Conservation (phyloP, 2,329 filamentous ascomycete species). For the Pezicula carpinea region DNA sequence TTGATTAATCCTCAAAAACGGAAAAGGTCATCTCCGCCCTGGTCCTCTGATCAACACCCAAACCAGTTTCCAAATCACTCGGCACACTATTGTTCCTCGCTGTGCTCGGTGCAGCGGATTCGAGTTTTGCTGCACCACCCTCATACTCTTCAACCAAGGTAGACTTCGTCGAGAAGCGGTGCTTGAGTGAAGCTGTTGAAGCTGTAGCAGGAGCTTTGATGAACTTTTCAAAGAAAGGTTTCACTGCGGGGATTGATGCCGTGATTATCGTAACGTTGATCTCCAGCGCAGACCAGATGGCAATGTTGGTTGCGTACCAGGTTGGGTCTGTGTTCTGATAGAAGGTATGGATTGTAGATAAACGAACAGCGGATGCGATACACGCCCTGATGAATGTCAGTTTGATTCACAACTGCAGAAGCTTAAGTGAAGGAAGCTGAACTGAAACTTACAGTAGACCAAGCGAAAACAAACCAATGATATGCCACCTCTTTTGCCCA, state of each 20-base stretch:
- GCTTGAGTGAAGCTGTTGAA: too few species aligned
- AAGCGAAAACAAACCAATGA: neutral
- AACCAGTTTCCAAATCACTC: too few species aligned
- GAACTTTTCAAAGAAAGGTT: neutral
- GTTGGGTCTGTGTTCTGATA: neutral
- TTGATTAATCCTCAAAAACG: too few species aligned
- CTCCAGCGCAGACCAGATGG: slow-evolving; percentile 1
- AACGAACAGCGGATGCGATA: neutral
- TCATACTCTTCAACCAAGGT: too few species aligned
- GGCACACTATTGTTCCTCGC: too few species aligned
- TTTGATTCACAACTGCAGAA: too few species aligned
- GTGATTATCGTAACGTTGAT: neutral
- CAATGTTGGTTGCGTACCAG: neutral
- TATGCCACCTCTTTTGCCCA: neutral
- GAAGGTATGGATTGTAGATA: slow-evolving; percentile 1
- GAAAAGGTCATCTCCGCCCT: too few species aligned
- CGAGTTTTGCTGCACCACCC: too few species aligned
- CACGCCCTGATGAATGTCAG: neutral
- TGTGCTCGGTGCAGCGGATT: too few species aligned
- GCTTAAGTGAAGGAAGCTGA: neutral
- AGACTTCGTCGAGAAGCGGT: too few species aligned
- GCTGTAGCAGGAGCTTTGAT: too few species aligned
- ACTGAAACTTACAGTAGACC: neutral
- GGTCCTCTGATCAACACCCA: too few species aligned
- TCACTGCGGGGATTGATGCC: neutral